Conservation (phyloP, 306 rosid genomes). For the Vicia villosa region DNA sequence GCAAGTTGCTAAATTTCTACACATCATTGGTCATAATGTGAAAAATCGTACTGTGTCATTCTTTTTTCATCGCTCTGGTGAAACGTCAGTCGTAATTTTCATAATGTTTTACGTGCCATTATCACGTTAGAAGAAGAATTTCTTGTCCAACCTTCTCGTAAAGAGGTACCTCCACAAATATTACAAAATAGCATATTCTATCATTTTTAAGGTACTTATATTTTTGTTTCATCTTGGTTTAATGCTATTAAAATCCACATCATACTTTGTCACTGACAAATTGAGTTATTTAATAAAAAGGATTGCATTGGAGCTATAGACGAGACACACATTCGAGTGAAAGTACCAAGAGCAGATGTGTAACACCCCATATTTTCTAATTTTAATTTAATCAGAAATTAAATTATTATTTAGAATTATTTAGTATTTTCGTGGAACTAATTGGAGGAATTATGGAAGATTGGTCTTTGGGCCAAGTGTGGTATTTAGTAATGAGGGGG, state of each 20-base stretch:
- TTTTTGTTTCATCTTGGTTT: background rate
- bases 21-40: background rate
- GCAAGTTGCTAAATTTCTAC: background rate
- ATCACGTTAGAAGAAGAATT: background rate
- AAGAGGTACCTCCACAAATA: background rate
- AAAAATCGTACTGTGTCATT: background rate
- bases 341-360: background rate
- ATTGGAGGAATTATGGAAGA: no score
- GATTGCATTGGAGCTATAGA: background rate
- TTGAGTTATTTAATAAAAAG: background rate
- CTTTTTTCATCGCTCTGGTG: background rate
- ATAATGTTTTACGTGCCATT: no score
- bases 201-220: background rate
- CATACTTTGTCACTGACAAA: background rate
- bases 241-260: background rate
- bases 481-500: no score
- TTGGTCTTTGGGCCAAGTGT: no score
- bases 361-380: background rate
- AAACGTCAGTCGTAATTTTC: background rate
- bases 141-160: background rate
- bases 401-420: no score
- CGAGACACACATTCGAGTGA: background rate
- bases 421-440: no score
- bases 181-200: background rate
- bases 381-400: no score